Percentiles rank a stretch among this genome's conserved stretches.
These are phyloP conservation scores for Paraglomus occultum DNA, from an alignment of 192 early-diverging fungal species.

Conservation along the genomic window DNA sequence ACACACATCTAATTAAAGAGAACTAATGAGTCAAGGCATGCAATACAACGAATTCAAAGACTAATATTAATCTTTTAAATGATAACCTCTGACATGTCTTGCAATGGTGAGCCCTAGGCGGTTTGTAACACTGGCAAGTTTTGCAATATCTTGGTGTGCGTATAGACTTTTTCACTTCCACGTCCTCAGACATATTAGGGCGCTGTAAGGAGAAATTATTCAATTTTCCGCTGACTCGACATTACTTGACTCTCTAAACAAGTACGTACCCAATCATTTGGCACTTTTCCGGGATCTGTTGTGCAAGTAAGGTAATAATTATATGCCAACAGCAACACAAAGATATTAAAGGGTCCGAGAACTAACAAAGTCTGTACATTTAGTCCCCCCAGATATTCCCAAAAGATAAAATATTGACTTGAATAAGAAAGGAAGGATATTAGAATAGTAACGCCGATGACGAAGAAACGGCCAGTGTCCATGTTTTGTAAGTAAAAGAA, in stretches of 20 bases:
- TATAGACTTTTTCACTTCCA: conserved; percentile 67
- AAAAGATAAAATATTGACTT: conserved; percentile 64
- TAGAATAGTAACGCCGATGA: conserved; percentile 55
- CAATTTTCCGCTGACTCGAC: not conserved
- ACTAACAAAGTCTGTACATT: conserved; percentile 43
- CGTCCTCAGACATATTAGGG: conserved; percentile 41
- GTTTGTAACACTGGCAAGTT: conserved; percentile 61
- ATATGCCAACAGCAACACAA: conserved; percentile 72
- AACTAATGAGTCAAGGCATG: not conserved
- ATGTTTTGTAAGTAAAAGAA: not conserved
- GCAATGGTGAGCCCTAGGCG: conserved; percentile 80
- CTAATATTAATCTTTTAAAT: not conserved
- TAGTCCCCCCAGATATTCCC: conserved; percentile 49
- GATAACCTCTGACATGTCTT: conserved; percentile 55
- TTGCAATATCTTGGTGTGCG: conserved; percentile 71
- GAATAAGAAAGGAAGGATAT: conserved; percentile 61
- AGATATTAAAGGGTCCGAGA: conserved; percentile 75
- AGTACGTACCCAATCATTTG: conserved; percentile 48
- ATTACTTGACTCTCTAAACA: not conserved
- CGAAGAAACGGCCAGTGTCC: conserved; percentile 36
- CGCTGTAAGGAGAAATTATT: conserved; percentile 34
- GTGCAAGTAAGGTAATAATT: conserved; percentile 82
- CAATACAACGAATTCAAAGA: conserved; percentile 1
- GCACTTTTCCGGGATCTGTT: conserved; percentile 81
- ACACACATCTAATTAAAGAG: conserved; percentile 52